Conservation (phyloP, 768 basidiomycete genomes). For the Boletus sp. region DNA sequence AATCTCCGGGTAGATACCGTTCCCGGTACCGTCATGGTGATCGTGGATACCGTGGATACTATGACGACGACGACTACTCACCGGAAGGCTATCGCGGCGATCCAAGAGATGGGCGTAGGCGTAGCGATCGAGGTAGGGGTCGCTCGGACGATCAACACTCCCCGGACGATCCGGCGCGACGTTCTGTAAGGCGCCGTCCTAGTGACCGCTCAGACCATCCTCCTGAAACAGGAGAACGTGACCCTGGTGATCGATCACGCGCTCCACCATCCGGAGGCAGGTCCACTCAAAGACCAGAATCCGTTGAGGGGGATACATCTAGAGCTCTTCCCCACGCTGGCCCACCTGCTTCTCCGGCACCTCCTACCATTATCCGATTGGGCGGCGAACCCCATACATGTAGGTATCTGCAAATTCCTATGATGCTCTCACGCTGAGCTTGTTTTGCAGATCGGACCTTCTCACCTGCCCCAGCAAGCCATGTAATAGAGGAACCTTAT, state of each 20-base stretch:
- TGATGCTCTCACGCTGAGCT: constrained; percentile 1
- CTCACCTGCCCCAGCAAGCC: constrained; percentile 9
- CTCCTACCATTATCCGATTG: constrained; percentile 32
- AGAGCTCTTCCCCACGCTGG: background rate
- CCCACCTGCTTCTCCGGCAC: constrained; percentile 20
- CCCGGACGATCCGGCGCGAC: constrained; percentile 11
- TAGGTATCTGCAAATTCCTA: constrained; percentile 6
- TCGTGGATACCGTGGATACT: constrained; percentile 12
- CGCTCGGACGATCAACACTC: constrained; percentile 1
- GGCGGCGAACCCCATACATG: constrained; percentile 18
- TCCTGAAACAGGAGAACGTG: constrained; percentile 12
- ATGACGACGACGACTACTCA: constrained; percentile 9
- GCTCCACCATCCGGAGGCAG: constrained; percentile 9
- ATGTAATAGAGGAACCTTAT: constrained; percentile 4
- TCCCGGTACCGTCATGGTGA: constrained; percentile 12
- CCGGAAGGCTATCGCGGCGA: constrained; percentile 12
- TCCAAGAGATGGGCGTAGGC: constrained; percentile 5
- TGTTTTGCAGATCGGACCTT: constrained; percentile 15
- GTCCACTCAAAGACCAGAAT: constrained; percentile 7
- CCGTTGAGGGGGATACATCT: constrained; percentile 9
- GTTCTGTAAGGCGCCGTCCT: constrained; percentile 4
- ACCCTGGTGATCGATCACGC: constrained; percentile 13
- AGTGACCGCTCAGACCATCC: constrained; percentile 15
- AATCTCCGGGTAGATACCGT: constrained; percentile 6
- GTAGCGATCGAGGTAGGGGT: background rate